A percentile compares a stretch with the other conserved stretches of the same genome.
Evolutionary conservation across 1,139 yeast species (phyloP).

Genomic region (Williopsis jadinii): DNA sequence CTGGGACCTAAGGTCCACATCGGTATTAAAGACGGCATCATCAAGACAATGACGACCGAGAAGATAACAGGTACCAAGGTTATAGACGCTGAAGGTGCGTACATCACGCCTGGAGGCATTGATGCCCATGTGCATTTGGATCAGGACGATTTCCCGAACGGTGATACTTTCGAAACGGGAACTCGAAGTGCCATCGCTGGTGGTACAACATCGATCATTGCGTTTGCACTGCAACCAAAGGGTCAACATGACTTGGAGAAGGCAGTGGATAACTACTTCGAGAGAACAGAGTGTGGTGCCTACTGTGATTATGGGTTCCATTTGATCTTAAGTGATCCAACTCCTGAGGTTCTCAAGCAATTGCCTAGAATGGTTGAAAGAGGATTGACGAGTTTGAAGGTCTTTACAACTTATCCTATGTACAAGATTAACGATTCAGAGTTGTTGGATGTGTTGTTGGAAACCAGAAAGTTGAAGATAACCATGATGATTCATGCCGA

Average conservation of each 20-base stretch:
- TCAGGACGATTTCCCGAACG: conserved; percentile 45
- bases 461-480: conserved; percentile 31
- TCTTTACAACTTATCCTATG: conserved; percentile 36
- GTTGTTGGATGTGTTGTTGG: conserved; percentile 29
- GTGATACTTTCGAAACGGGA: conserved; percentile 54
- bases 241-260: conserved; percentile 21
- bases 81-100: conserved; percentile 38
- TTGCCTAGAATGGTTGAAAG: conserved; percentile 21
- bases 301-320: conserved; percentile 39
- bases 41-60: conserved; percentile 28
- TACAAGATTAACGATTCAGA: conserved; percentile 32
- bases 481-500: conserved; percentile 43
- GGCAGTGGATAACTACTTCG: conserved; percentile 25
- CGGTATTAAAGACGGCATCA: conserved; percentile 31
- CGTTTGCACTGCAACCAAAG: conserved; percentile 35
- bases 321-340: conserved; percentile 29
- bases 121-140: conserved; percentile 50
- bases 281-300: conserved; percentile 25
- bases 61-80: conserved; percentile 23
- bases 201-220: conserved; percentile 37
- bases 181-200: conserved; percentile 51
- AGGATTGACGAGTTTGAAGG: conserved; percentile 36
- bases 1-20: conserved; percentile 26
- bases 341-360: conserved; percentile 25
- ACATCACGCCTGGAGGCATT: conserved; percentile 38